Base-by-base conservation (phyloP, 1,284 basidiomycete species). In the Trametes sp. region DNA sequence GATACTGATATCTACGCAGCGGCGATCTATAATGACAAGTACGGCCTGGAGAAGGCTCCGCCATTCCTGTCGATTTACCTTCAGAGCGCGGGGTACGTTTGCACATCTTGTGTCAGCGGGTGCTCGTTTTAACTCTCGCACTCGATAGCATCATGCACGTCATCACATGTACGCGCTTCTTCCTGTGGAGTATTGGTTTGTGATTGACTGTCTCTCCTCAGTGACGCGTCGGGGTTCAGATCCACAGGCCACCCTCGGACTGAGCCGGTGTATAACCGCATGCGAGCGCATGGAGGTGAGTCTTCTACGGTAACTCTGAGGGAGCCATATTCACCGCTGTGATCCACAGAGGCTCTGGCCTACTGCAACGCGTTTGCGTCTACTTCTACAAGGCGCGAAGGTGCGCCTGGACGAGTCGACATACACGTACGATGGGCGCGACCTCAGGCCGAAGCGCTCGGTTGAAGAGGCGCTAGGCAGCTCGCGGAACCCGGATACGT, bases 131-230 rank as follows among this genome's bases (percentile, higher is more conserved):
- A 28, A 60, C 14, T 0, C 16, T 23, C 6, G 19, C n/a, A 23
- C 52, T 54, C 63, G 29, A 7, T 66, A 93, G 92, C 38, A 92
- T 95, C 70, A 93, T 95, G 88, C 92, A 94, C 71, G 85, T 92
- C 42, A 80, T 91, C 61, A 89, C 88, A n/a, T 72, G 92, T 92
- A 74, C 68, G 35, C 28, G 23, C 4, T 6, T 26, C 36, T 9
- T 67, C 60, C 10, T 21, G 24, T 36, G 24, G 23, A 36, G 8
- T 36, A 19, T 24, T 4, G 33, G 13, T 10, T 19, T 9, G 10
- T n/a, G 14, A 16, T 23, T 29, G 7, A 9, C 21, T 21, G 55
- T 26, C 13, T 46, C 38, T 21, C n/a, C 10, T 7, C n/a, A 93
- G 92, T 93, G 72, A 87, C 84, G 14, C 78, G 90, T 61, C 83